Evolutionary conservation across 371 early-diverging fungal species (phyloP).

Genomic region (Mucor mucedo): DNA sequence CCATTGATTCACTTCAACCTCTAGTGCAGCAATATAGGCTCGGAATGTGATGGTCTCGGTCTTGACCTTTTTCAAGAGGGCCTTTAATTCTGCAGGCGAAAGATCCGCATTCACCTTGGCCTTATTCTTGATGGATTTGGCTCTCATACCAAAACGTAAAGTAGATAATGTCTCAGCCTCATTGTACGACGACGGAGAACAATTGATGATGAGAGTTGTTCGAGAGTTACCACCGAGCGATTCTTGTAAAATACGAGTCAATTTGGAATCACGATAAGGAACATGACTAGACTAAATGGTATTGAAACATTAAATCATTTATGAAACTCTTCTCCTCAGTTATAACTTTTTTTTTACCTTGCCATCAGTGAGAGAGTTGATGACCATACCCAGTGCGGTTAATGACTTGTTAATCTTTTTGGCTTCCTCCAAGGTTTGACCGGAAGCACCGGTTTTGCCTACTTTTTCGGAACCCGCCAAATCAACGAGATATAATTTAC

Average conservation of each 20-base stretch:
- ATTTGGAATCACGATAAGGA: conserved; percentile 98
- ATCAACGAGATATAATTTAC: conserved; percentile 96
- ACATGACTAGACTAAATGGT: conserved; percentile 81
- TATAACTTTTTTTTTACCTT: conserved; percentile 68
- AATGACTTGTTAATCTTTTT: conserved; percentile 99
- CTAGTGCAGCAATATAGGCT: conserved; percentile 79
- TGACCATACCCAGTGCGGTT: conserved; percentile 97
- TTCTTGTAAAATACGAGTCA: conserved; percentile 98
- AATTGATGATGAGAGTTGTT: conserved; percentile 95
- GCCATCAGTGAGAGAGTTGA: conserved; percentile 93
- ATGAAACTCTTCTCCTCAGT: conserved; percentile 77
- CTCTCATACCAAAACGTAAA: conserved; percentile 95
- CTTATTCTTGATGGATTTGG: conserved; percentile 98
- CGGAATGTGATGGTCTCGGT: conserved; percentile 79
- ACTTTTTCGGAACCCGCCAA: conserved; percentile 99
- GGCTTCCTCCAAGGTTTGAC: conserved; percentile 98
- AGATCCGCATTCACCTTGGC: conserved; percentile 96
- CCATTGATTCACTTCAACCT: conserved; percentile 89
- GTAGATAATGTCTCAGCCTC: conserved; percentile 95
- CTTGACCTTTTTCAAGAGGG: conserved; percentile 86
- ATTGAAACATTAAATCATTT: conserved; percentile 40
- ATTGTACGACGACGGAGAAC: conserved; percentile 94
- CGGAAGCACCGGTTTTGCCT: conserved; percentile 97
- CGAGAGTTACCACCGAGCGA: conserved; percentile 97
- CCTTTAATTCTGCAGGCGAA: conserved; percentile 90